Conservation (phyloP, 306 rosid species). For the Cicer judaicum region DNA sequence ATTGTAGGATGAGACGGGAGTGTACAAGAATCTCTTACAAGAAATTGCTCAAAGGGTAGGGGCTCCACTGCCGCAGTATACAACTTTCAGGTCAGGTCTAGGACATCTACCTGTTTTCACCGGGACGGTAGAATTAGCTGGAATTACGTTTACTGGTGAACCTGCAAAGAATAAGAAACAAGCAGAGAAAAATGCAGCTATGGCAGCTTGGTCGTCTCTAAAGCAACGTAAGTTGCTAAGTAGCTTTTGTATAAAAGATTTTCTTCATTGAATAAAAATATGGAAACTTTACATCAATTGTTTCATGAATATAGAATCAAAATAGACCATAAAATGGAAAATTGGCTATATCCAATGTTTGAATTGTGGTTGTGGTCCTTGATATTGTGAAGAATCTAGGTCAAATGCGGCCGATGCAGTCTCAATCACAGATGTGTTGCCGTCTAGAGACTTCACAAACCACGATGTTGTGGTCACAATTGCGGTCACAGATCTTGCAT, state of each 20-base stretch:
- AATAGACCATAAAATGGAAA: background rate
- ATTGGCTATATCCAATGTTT: background rate
- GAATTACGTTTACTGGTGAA: constrained; percentile 91
- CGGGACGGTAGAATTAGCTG: constrained; percentile 92
- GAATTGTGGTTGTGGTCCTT: background rate
- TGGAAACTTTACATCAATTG: constrained; percentile 7
- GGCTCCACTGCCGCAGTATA: constrained; percentile 95
- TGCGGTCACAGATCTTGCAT: background rate
- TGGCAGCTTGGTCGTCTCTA: constrained; percentile 99
- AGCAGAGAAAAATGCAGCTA: constrained; percentile 99
- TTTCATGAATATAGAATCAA: background rate
- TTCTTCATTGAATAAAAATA: constrained; percentile 6
- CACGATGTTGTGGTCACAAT: background rate
- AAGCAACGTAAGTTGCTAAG: constrained; percentile 76
- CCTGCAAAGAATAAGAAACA: constrained; percentile 98
- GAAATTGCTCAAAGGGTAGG: constrained; percentile 98
- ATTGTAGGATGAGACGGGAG: constrained; percentile 95
- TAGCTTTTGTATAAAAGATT: constrained; percentile 10
- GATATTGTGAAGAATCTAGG: background rate
- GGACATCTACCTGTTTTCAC: constrained; percentile 98
- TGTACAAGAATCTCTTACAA: constrained; percentile 95
- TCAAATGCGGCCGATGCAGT: background rate
- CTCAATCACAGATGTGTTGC: background rate
- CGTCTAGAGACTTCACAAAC: background rate
- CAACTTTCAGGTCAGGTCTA: constrained; percentile 90